A percentile compares a stretch with the other conserved stretches of the same genome.
phyloP scores from a whole-genome alignment of 495 filamentous ascomycete species.

The Mytilinidion resinicola region DNA sequence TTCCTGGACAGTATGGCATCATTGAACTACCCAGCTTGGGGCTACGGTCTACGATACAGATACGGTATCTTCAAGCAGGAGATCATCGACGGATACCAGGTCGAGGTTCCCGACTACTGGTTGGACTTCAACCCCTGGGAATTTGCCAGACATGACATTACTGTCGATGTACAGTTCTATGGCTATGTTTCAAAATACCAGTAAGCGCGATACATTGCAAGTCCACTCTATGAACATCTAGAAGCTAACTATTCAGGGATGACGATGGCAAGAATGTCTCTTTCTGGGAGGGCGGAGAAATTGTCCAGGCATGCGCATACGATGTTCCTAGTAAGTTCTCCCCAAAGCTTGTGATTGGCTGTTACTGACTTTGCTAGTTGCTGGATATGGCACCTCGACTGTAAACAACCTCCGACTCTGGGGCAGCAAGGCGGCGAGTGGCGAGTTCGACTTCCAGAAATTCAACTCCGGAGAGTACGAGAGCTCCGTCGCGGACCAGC shows the following conservation, averaged over 20 bases:
- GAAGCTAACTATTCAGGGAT: conserved; percentile 43
- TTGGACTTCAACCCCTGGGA: conserved; percentile 99
- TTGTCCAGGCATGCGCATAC: conserved; percentile 86
- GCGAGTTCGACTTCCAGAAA: conserved; percentile 98
- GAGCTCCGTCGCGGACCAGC: conserved; percentile 91
- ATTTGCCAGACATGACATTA: conserved; percentile 90
- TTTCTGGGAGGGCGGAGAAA: conserved; percentile 88
- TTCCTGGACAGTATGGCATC: conserved; percentile 94
- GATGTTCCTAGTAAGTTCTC: conserved; percentile 64
- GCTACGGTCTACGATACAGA: conserved; percentile 87
- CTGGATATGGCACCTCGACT: conserved; percentile 79
- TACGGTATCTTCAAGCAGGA: conserved; percentile 99
- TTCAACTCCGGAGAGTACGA: conserved; percentile 99
- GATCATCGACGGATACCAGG: conserved; percentile 94
- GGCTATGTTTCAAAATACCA: conserved; percentile 67
- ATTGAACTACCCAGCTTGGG: conserved; percentile 93
- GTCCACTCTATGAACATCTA: background rate
- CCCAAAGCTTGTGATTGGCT: background rate
- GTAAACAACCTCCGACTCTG: conserved; percentile 95
- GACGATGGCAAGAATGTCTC: conserved; percentile 64
- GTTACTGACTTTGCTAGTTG: conserved; percentile 43
- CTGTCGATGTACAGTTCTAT: conserved; percentile 94
- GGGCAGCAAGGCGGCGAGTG: conserved; percentile 93
- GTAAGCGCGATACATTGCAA: conserved; percentile 28
- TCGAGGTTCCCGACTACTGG: conserved; percentile 98